Evolutionary conservation across 2,329 filamentous ascomycete species (phyloP).

Genomic region (Bertia moriformis): DNA sequence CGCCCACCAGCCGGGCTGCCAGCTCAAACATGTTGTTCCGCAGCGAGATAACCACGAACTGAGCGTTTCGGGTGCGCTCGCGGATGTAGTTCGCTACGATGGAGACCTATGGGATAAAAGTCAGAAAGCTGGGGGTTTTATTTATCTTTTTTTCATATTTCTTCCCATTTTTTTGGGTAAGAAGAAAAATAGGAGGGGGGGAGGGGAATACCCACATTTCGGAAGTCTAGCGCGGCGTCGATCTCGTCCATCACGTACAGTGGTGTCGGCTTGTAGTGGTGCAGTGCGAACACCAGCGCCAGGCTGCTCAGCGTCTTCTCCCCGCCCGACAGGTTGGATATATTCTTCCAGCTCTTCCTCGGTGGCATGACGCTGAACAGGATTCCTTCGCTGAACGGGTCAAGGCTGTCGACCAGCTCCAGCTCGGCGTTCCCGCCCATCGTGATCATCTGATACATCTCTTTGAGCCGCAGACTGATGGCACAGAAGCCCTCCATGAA

Average conservation of each 20-base stretch:
- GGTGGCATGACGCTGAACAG: slow-evolving; percentile 97
- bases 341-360: slow-evolving; percentile 99
- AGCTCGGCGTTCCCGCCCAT: slow-evolving; percentile 98
- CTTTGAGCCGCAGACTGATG: slow-evolving; percentile 88
- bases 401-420: slow-evolving; percentile 86
- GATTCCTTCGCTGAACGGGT: slow-evolving; percentile 94
- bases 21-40: slow-evolving; percentile 99
- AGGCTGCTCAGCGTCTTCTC: slow-evolving; percentile 92
- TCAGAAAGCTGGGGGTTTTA: neutral
- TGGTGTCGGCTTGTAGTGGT: slow-evolving; percentile 95
- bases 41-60: slow-evolving; percentile 96
- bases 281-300: slow-evolving; percentile 91
- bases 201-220: slow-evolving; percentile 58
- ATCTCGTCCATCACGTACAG: slow-evolving; percentile 99
- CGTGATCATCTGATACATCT: slow-evolving; percentile 99
- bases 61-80: slow-evolving; percentile 95
- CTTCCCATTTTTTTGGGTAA: neutral
- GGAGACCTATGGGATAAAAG: slow-evolving; percentile 53
- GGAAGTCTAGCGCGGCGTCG: slow-evolving; percentile 91
- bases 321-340: slow-evolving; percentile 84
- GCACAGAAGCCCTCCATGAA: slow-evolving; percentile 97
- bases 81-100: slow-evolving; percentile 99
- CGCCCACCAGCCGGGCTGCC: slow-evolving; percentile 82
- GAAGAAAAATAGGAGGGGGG: neutral
- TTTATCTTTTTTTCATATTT: slow-evolving; percentile 2